Conservation (phyloP, 495 filamentous ascomycete genomes). For the Penicillium riverlandense region DNA sequence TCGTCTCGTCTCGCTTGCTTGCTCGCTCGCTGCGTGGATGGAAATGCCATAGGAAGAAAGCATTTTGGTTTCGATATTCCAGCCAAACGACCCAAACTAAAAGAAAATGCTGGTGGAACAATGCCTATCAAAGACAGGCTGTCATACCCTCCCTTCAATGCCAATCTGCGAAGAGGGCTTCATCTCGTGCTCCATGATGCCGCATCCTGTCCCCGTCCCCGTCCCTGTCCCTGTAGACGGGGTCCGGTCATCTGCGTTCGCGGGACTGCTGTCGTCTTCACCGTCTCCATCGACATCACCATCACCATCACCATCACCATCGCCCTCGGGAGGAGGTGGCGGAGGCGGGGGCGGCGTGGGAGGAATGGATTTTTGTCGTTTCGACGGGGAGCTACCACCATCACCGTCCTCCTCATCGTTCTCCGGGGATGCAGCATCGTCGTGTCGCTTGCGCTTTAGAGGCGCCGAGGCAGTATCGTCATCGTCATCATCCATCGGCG, state of each 20-base stretch:
- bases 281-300: slow-evolving; percentile 13
- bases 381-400: slow-evolving; percentile 23
- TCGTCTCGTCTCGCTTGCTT: background rate
- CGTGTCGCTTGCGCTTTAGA: slow-evolving; percentile 17
- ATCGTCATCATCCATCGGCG: slow-evolving; percentile 21
- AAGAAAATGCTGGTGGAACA: background rate
- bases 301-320: slow-evolving; percentile 19
- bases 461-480: slow-evolving; percentile 14
- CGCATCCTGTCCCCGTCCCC: slow-evolving; percentile 3
- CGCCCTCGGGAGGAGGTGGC: slow-evolving; percentile 7
- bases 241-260: too few relatives aligned
- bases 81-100: slow-evolving; percentile 1
- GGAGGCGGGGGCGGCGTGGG: slow-evolving; percentile 27
- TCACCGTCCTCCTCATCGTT: slow-evolving; percentile 29
- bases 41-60: background rate
- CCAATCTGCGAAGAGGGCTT: slow-evolving; percentile 12
- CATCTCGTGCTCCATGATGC: slow-evolving; percentile 1
- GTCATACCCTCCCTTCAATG: slow-evolving; percentile 19
- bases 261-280: slow-evolving; percentile 2
- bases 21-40: slow-evolving; percentile 3
- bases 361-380: slow-evolving; percentile 34
- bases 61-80: too few relatives aligned
- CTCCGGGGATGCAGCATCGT: slow-evolving; percentile 52
- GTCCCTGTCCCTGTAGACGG: background rate
- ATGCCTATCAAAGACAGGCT: background rate